These are phyloP conservation scores for Ophiostoma montium DNA, from an alignment of 2,329 filamentous ascomycete genomes.

Conservation along the genomic window DNA sequence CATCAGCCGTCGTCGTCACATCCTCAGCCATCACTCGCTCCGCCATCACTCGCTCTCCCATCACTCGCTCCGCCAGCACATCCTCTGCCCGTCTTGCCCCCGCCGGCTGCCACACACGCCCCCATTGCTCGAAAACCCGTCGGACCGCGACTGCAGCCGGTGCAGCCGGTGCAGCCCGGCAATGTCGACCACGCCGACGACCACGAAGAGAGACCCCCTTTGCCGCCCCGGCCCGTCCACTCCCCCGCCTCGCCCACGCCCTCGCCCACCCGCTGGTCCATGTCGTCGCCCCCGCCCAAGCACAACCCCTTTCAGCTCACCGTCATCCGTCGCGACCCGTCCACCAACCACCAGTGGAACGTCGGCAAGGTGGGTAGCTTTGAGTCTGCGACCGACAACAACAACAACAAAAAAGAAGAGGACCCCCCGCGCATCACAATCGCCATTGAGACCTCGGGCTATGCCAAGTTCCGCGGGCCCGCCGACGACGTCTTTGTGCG, in stretches of 20 bases:
- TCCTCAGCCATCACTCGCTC: not conserved
- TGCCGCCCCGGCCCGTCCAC: not conserved
- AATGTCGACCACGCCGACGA: not conserved
- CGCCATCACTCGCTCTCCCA: not conserved
- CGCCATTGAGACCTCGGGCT: constrained; percentile 39
- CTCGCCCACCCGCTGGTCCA: no score
- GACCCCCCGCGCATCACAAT: constrained; percentile 33
- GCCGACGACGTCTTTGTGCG: constrained; percentile 27
- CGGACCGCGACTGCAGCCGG: no score
- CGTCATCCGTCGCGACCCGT: constrained; percentile 60
- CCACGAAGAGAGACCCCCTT: not conserved
- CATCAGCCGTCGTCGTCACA: not conserved
- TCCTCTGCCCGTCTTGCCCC: not conserved
- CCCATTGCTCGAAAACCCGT: no score
- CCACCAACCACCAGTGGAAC: constrained; percentile 59
- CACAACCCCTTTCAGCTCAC: constrained; percentile 37
- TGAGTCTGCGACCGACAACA: constrained; percentile 4
- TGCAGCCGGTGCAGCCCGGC: no score
- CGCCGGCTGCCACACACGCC: not conserved
- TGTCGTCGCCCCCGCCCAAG: constrained; percentile 17
- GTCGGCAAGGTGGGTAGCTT: constrained; percentile 44
- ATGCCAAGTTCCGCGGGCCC: constrained; percentile 37
- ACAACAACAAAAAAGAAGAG: constrained; percentile 4
- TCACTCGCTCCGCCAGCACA: not conserved
- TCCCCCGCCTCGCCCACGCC: not conserved